Conservation (phyloP, 2,329 filamentous ascomycete species). For the Epichloe aotearoae region DNA sequence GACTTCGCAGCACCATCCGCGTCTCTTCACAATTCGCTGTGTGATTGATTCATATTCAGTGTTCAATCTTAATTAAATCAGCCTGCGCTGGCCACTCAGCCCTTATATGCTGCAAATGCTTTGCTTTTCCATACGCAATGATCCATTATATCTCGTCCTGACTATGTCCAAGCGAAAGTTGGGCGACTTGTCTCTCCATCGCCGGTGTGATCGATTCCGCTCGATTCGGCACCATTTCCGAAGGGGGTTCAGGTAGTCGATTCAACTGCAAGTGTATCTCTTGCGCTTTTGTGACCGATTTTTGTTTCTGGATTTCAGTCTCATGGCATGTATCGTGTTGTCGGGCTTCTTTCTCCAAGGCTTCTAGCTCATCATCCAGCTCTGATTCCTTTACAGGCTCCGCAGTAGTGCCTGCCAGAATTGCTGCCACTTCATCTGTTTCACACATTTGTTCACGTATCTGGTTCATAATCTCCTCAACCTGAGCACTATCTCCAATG, state of each 20-base stretch:
- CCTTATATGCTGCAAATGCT: no score
- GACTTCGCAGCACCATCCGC: not conserved
- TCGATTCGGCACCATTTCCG: slow-evolving; percentile 20
- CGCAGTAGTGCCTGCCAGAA: slow-evolving; percentile 52
- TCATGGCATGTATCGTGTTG: slow-evolving; percentile 31
- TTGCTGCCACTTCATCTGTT: slow-evolving; percentile 68
- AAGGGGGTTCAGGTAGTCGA: slow-evolving; percentile 29
- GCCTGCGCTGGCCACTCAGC: not conserved
- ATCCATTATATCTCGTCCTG: not conserved
- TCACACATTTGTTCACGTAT: slow-evolving; percentile 69
- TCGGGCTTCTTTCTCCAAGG: slow-evolving; percentile 49
- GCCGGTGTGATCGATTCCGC: slow-evolving; percentile 19
- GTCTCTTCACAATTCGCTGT: not conserved
- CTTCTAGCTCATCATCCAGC: slow-evolving; percentile 77
- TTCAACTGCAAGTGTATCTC: slow-evolving; percentile 40
- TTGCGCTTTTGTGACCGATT: slow-evolving; percentile 32
- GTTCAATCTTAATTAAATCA: not conserved
- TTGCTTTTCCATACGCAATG: no score
- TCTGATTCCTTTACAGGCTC: slow-evolving; percentile 60
- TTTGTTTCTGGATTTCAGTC: slow-evolving; percentile 30
- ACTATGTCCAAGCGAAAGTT: slow-evolving; percentile 11
- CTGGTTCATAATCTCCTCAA: slow-evolving; percentile 62
- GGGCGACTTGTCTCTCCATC: slow-evolving; percentile 24
- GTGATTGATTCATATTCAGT: not conserved
- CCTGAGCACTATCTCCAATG: slow-evolving; percentile 62